Base-by-base conservation (phyloP, 2,329 filamentous ascomycete genomes). In the Cadophora luteo-olivacea region DNA sequence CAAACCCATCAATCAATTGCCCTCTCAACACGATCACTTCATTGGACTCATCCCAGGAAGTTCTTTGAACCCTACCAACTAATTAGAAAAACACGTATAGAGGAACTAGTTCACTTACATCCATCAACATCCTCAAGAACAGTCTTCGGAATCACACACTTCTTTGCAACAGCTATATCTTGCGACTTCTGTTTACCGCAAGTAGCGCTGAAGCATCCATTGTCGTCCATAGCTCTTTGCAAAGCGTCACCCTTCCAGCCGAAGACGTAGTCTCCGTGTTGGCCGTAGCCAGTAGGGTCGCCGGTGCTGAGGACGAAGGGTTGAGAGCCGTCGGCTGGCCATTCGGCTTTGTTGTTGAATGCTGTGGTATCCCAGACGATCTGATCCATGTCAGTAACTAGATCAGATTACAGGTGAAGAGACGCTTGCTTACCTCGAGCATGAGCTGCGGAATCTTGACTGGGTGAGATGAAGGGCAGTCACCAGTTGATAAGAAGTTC, bases 231-330 rank as follows among this genome's bases (percentile, higher is more conserved):
- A 73, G 82, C 82, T 77, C 54, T 64, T 33, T 65, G 61, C n/a
- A 68, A 45, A 54, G 58, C 45, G 49, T 65, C 62, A 4, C 61
- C 81, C 75, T 84, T 81, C 83, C 83, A 84, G 69, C 83, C 83
- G 73, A 85, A 85, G 69, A 85, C 76, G 74, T 85, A 85, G 75
- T 85, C 83, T 25, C 82, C 83, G 75, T 85, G 83, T 19, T 82
- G 83, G 5, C 82, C 83, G 25, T 82, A 79, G 41, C 83, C 83
- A 58, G 81, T 81, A 7, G 61, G 24, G 48, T 82, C 80, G 81
- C 83, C 68, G 55, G 55, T 72, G 73, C 77, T 80, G 77, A 82
- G 83, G 69, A 81, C 74, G 74, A 81, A 82, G 11, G 80, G 80
- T 72, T 81, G 81, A 24, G 77, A 79, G 69, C 81, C 81, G 76